Evolutionary conservation across 2,329 filamentous ascomycete genomes (phyloP).

Genomic region (Aspergillus tanneri): DNA sequence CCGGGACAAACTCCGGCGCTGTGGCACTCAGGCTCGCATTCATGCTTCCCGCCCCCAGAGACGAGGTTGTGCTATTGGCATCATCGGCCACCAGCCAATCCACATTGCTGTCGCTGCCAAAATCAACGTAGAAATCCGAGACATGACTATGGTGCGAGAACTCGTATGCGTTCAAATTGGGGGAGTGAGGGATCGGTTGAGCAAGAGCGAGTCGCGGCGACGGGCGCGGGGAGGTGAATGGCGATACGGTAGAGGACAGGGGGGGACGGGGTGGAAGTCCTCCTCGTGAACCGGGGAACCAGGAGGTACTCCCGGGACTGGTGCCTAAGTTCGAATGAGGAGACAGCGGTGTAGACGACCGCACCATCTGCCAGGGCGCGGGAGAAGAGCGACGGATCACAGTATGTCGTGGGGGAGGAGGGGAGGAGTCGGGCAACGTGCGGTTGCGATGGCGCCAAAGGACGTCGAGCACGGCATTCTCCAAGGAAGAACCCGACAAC

Average conservation of each 20-base stretch:
- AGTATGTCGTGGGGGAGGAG: constrained; percentile 82
- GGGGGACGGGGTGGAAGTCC: constrained; percentile 70
- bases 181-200: constrained; percentile 92
- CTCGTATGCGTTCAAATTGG: constrained; percentile 90
- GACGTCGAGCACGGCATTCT: constrained; percentile 86
- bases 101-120: constrained; percentile 82
- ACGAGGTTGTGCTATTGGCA: constrained; percentile 75
- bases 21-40: constrained; percentile 67
- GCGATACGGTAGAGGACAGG: constrained; percentile 74
- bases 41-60: constrained; percentile 72
- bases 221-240: constrained; percentile 89
- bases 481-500: constrained; percentile 72
- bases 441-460: constrained; percentile 64
- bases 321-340: constrained; percentile 75
- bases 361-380: constrained; percentile 81
- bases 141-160: constrained; percentile 82
- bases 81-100: constrained; percentile 95
- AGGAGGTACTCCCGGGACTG: constrained; percentile 79
- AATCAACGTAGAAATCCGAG: constrained; percentile 84
- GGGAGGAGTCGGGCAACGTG: constrained; percentile 62
- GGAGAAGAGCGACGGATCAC: constrained; percentile 88
- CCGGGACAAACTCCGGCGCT: constrained; percentile 77
- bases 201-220: constrained; percentile 88
- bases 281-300: constrained; percentile 70
- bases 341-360: constrained; percentile 74